These are phyloP conservation scores for Fusarium solani-melongenae DNA, from an alignment of 2,329 filamentous ascomycete genomes.

Conservation along the genomic window DNA sequence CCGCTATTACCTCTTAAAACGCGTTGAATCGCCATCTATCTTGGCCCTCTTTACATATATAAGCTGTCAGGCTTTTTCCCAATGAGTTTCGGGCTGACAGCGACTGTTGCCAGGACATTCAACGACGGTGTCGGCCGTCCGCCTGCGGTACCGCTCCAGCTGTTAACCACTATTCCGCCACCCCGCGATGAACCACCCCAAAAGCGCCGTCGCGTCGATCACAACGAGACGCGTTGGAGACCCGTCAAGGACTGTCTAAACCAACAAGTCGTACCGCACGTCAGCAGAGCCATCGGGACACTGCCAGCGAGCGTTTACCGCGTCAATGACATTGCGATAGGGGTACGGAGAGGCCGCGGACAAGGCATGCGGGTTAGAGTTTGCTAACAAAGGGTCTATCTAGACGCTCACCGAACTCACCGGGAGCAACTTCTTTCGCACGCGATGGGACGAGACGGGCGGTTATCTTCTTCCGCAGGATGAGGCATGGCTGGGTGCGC, in stretches of 20 bases:
- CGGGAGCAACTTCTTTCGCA: constrained; percentile 35
- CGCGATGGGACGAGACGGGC: constrained; percentile 37
- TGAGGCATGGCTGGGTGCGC: constrained; percentile 26
- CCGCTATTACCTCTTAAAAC: neutral
- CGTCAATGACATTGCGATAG: constrained; percentile 43
- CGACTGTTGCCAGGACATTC: constrained; percentile 39
- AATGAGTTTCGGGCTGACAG: constrained; percentile 45
- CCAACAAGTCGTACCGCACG: constrained; percentile 48
- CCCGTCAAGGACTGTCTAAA: constrained; percentile 42
- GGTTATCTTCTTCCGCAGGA: constrained; percentile 31
- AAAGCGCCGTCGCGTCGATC: constrained; percentile 47
- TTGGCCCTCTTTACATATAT: neutral
- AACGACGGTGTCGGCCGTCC: constrained; percentile 43
- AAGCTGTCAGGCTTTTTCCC: constrained; percentile 7
- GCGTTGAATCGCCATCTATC: constrained; percentile 10
- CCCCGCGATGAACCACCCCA: constrained; percentile 41
- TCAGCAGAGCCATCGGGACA: constrained; percentile 40
- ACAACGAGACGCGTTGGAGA: constrained; percentile 24
- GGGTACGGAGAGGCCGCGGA: constrained; percentile 37
- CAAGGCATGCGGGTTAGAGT: neutral
- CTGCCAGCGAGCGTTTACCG: constrained; percentile 40
- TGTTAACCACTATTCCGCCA: constrained; percentile 8
- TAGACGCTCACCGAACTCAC: constrained; percentile 42
- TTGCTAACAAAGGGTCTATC: constrained; percentile 9
- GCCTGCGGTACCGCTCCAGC: constrained; percentile 11